These are phyloP conservation scores for Citeromyces siamensis DNA, from an alignment of 1,139 yeast genomes.

Conservation along the genomic window DNA sequence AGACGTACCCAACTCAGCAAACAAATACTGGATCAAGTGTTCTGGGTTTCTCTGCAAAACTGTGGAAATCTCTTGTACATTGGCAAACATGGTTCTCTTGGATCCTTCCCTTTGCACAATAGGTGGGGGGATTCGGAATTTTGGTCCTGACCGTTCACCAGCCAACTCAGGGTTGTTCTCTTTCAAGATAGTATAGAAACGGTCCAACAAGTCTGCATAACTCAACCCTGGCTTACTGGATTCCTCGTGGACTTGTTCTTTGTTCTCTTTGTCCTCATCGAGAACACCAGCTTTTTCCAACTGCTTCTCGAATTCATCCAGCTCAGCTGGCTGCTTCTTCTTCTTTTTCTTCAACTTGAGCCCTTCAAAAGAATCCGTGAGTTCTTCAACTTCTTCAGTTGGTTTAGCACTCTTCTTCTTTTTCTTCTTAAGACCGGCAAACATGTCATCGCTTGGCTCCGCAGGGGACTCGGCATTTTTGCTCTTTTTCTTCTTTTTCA, in stretches of 20 bases:
- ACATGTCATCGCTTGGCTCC: constrained; percentile 30
- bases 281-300: constrained; percentile 85
- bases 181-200: constrained; percentile 78
- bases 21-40: constrained; percentile 90
- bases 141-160: constrained; percentile 87
- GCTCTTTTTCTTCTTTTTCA: constrained; percentile 72
- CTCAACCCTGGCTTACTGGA: constrained; percentile 46
- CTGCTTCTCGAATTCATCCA: constrained; percentile 78
- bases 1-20: constrained; percentile 98
- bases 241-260: constrained; percentile 20
- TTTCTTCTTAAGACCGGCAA: constrained; percentile 36
- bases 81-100: constrained; percentile 92
- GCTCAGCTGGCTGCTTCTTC: constrained; percentile 46
- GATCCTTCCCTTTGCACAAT: constrained; percentile 94
- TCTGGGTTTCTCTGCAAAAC: constrained; percentile 95
- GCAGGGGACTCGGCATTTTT: constrained; percentile 29
- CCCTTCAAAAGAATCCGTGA: constrained; percentile 52
- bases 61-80: constrained; percentile 88
- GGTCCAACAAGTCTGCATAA: constrained; percentile 63
- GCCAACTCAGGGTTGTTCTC: constrained; percentile 97
- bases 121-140: constrained; percentile 97
- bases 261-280: constrained; percentile 21
- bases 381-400: constrained; percentile 36
- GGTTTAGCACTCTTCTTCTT: constrained; percentile 23
- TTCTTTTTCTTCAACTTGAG: constrained; percentile 78